Percentiles rank a stretch among this genome's conserved stretches.
These are phyloP conservation scores for Colletotrichum lini DNA, from an alignment of 2,329 filamentous ascomycete genomes.

Conservation along the genomic window DNA sequence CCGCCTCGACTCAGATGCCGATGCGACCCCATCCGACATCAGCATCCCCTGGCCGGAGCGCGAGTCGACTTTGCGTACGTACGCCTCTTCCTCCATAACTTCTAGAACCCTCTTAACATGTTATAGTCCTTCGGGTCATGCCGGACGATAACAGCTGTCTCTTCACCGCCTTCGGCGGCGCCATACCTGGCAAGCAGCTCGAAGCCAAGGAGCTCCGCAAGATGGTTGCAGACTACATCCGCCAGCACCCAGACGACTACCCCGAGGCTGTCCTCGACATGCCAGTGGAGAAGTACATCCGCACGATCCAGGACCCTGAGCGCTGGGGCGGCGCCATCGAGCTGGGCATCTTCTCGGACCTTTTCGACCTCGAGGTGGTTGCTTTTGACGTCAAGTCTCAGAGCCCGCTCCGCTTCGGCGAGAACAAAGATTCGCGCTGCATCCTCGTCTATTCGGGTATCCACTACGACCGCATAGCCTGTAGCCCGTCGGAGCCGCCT, in stretches of 20 bases:
- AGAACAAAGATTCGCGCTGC: constrained; percentile 77
- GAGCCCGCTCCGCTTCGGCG: constrained; percentile 76
- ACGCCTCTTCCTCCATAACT: constrained; percentile 13
- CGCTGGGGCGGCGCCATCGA: constrained; percentile 96
- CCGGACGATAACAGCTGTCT: constrained; percentile 96
- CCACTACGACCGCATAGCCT: constrained; percentile 91
- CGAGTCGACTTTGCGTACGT: constrained; percentile 65
- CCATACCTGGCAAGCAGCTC: constrained; percentile 71
- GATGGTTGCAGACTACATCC: constrained; percentile 85
- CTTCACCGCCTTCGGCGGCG: constrained; percentile 89
- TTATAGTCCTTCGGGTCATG: constrained; percentile 88
- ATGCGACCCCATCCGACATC: constrained; percentile 42
- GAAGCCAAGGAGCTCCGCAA: constrained; percentile 74
- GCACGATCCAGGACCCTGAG: constrained; percentile 83
- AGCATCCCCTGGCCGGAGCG: constrained; percentile 64
- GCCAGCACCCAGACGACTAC: constrained; percentile 80
- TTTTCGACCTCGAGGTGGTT: constrained; percentile 89
- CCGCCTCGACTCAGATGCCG: constrained; percentile 12
- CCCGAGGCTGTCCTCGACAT: constrained; percentile 82
- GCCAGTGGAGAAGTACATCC: constrained; percentile 81
- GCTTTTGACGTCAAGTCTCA: constrained; percentile 78
- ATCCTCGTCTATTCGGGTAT: constrained; percentile 93
- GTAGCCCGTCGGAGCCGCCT: constrained; percentile 74
- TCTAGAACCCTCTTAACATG: constrained; percentile 56
- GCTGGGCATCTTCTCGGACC: constrained; percentile 84